Evolutionary conservation across 768 basidiomycete genomes (phyloP), one percentile per base, ranked within the genome.

Genomic region (Chalciporus sphaerocephalus): DNA sequence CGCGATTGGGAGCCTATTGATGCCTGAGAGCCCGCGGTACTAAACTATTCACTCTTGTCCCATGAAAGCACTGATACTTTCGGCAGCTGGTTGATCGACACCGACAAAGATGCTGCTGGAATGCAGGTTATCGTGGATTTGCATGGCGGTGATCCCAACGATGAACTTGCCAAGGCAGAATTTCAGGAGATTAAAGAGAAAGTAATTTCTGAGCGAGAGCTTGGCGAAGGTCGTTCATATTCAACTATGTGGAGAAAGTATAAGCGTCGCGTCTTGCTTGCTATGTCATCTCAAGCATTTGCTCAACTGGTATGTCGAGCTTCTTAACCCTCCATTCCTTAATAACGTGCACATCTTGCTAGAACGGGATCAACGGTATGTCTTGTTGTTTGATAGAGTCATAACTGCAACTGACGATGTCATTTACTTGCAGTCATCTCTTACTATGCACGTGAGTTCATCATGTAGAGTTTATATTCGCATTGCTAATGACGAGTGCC

Each of bases 351-450:
- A 25, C 30, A 23, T 42, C 33, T 37, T 16, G 15, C 21, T 50
- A 95, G 91, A 95, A 95, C 63, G 94, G 93, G 48, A 97, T 96
- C 58, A 96, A 94, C 61, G 88, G 89, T 88, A 65, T 42, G 74
- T 44, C 16, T 15, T 42, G 35, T 39, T n/a, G 37, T 40, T 13
- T 49, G 28, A 45, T 36, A 22, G 46, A 25, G 10, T n/a, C n/a
- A n/a, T n/a, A n/a, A 17, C 25, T 23, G 12, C 37, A 12, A 39
- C 52, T 61, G 20, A 53, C 22, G 46, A 38, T 33, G 28, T 22
- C 20, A 22, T 28, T 17, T 22, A 23, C 41, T 40, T 18, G n/a
- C 30, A 92, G 92, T 94, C 33, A 94, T 96, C 13, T 92, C 91
- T 1, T 95, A 94, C 64, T 94, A 92, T 68, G 90, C 90, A 38